Evolutionary conservation across 2,329 filamentous ascomycete species (phyloP), one percentile per base, ranked within the genome.

Genomic region (Xylariaceae sp.): DNA sequence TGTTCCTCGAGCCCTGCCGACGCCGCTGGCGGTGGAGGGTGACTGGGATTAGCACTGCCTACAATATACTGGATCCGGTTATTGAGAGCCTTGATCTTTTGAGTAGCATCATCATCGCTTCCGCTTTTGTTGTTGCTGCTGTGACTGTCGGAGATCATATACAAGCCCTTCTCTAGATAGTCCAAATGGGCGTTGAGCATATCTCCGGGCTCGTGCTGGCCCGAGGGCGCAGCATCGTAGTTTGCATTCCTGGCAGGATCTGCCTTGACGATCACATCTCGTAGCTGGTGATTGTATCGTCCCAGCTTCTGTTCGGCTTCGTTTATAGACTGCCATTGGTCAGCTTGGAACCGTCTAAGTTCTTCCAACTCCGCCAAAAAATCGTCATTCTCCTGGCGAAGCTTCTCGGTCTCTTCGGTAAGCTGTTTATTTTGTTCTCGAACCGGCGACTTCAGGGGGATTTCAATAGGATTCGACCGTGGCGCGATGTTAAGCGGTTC

Each of bases 111-210:
- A n/a, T 66, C 60, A 12, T 27, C 22, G 22, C 22, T 27, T 27
- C 22, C 22, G 22, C 22, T 27, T 27, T 27, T 27, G 22, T 27
- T 27, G 22, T 7, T 27, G 22, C 22, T 27, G 22, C 7, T 27
- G 15, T 59, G 84, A 78, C 57, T 83, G 14, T 79, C 74, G 35
- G 76, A 74, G 11, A 91, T 78, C 9, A 77, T 75, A 30, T 75
- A 71, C 31, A 94, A 69, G 1, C 82, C 81, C 58, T 80, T 79
- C 51, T 87, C 83, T 3, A 95, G 73, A 60, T 90, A 91, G 38
- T 85, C 81, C 17, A 94, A 68, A 61, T 91, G 86, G 36, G 63
- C 71, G 27, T 67, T 66, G 18, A 85, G 66, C 48, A 75, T 68
- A 15, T 75, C 72, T 7, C 73, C 74, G 12, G 77, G 67, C 45